Base-by-base conservation (phyloP, 1,284 basidiomycete species). In the Ceratobasidium sp. region DNA sequence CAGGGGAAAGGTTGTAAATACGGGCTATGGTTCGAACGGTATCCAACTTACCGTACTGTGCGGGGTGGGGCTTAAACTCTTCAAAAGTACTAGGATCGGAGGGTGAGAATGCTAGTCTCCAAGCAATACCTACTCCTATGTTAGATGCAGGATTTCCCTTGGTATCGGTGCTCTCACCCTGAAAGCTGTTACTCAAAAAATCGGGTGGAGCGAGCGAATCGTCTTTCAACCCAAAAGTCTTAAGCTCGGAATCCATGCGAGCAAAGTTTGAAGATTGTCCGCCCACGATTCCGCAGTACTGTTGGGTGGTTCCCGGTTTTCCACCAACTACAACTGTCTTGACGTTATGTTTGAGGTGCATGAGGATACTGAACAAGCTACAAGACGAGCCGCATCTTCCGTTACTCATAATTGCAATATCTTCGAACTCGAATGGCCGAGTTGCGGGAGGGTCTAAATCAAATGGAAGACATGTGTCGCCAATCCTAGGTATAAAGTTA, bases 241-340 rank as follows among this genome's bases (percentile, higher is more conserved):
- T 86, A 70, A 86, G 79, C 74, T 85, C 82, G 7, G 83, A 84
- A 72, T 86, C 84, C 42, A 87, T 83, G 2, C 78, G 81, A 0
- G 80, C 77, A 74, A 83, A 86, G 69, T 81, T 81, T 16, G 81
- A 82, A 2, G 82, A 84, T 76, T 87, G 83, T 0, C 85, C 85
- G 5, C 85, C 85, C 33, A 87, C 85, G 46, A 82, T 82, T 16
- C 85, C 85, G 71, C 84, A 85, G 74, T 86, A 87, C 71, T 86
- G 80, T 73, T 86, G 85, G 19, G 75, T 75, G 19, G 82, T 77
- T 52, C 77, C 79, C 46, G 79, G 74, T 71, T 81, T 81, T 29
- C 85, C 85, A 25, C 84, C 85, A 27, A 85, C 75, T 14, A 87
- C 84, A 21, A 83, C 82, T 0, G 83, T 85, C 73, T 79, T 82